Evolutionary conservation across 306 rosid species (phyloP), one percentile per base, ranked within the genome.

Genomic region (Dicorynia guianensis): DNA sequence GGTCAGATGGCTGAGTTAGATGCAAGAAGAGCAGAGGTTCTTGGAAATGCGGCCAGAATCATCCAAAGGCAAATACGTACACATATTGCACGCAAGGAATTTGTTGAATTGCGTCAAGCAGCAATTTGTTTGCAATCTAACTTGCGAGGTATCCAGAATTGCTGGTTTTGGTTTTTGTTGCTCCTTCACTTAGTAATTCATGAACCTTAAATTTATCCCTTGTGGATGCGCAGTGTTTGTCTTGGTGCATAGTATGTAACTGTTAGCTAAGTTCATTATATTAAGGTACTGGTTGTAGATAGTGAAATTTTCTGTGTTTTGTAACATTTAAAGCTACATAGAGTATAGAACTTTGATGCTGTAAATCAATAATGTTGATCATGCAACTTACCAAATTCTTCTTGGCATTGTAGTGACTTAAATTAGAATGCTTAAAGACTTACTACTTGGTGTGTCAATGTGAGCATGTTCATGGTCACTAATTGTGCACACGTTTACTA

Each of bases 1-100:
- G 99, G 99, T 57, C 98, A 96, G 85, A 96, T 93, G 99, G 99
- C 99, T 58, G 94, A 90, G 83, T 74, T 96, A 88, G 99, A 96
- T 89, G 93, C 98, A 67, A 96, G 94, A 87, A 93, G 99, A 84
- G 87, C 96, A 65, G 96, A 91, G 83, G 96, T 96, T 80, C 98
- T 96, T 66, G 97, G 99, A 79, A 89, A 89, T 79, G 99, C 98
- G 33, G 99, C 98, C 20, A 89, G 97, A 79, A 80, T 83, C 58
- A 86, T 96, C 82, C 99, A 96, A 81, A 86, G 97, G 87, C 98
- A 96, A 93, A 91, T 88, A 67, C 93, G 98, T 25, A 85, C 98
- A 33, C 85, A 89, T 85, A 88, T 96, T 80, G 96, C 99, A 65
- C 98, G 94, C 80, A 96, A 87, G 76, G 98, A 93, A 75, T 96